phyloP scores from a whole-genome alignment of 2,329 filamentous ascomycete genomes.

The Aspergillus luchuensis region DNA sequence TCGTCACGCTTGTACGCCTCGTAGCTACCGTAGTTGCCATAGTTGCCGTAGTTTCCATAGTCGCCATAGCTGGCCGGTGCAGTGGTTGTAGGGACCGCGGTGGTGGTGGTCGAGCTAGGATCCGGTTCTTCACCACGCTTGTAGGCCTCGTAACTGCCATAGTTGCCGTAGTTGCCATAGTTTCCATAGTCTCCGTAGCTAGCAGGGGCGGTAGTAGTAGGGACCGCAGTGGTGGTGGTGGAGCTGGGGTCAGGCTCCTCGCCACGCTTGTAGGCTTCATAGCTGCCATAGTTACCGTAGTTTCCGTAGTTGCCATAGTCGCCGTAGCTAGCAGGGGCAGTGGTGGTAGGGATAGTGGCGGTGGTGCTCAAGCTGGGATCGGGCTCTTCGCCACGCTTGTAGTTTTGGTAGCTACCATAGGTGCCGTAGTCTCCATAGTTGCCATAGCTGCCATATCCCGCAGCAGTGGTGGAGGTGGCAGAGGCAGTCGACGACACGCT shows the following conservation, averaged over 20 bases:
- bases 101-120: neutral
- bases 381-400: neutral
- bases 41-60: constrained; percentile 5
- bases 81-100: neutral
- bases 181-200: constrained; percentile 15
- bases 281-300: constrained; percentile 21
- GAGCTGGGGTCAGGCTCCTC: neutral
- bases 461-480: neutral
- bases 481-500: neutral
- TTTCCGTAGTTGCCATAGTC: constrained; percentile 21
- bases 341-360: neutral
- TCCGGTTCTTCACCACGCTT: neutral
- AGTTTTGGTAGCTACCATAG: constrained; percentile 8
- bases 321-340: neutral
- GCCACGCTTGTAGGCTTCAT: constrained; percentile 14
- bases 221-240: neutral
- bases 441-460: constrained; percentile 2
- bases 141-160: constrained; percentile 7
- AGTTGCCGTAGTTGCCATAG: constrained; percentile 22
- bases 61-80: constrained; percentile 3
- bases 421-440: constrained; percentile 7
- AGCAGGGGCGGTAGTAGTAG: constrained; percentile 2
- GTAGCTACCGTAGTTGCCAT: constrained; percentile 7
- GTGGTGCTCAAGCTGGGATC: neutral
- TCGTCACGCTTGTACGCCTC: constrained; percentile 3